Base-by-base conservation (phyloP, 2,329 filamentous ascomycete genomes). In the Cyphellophora europaea region DNA sequence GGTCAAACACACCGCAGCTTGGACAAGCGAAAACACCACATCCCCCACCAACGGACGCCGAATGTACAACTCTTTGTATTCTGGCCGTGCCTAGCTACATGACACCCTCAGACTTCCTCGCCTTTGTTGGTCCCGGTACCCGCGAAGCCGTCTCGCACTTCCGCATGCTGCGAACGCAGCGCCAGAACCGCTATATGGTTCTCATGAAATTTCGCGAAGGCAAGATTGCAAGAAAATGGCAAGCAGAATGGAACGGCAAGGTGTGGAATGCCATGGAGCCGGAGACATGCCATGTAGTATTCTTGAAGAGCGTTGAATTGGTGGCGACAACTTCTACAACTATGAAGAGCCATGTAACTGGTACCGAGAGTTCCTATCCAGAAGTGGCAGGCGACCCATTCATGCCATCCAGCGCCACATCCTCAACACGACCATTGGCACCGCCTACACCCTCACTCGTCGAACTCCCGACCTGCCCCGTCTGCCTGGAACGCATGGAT, bases 401-500 rank as follows among this genome's bases (percentile, higher is more conserved):
- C 50, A 73, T 73, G 3, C 65, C 76, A 2, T 44, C 19, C 55
- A 61, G 33, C 53, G 59, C 76, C 11, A 71, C 71, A 3, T n/a
- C n/a, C n/a, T n/a, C n/a, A n/a, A 66, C 64, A 5, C 80, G 79
- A 52, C 77, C 77, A 8, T 61, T 74, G n/a, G 73, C 77, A 10
- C 77, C 77, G n/a, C 75, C 75, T 2, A 94, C 89, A 1, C 83
- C 88, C 1, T 82, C 84, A 32, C 69, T 96, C 2, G 72, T 94
- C 35, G 91, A 98, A 61, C 66, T 98, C 10, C 91, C 91, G 2
- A 96, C 91, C 2, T 98, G 91, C 46, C 88, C 91, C 0, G 91
- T 98, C 6, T 98, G 91, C 48, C 71, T 98, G 4, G 91, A 98
- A 57, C 80, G 89, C 31, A 98, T 98, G 91, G 91, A 98, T 52